A percentile compares a stretch with the other conserved stretches of the same genome.
Evolutionary conservation across 2,329 filamentous ascomycete species (phyloP).

Genomic region (Ophiostoma fasciatum): DNA sequence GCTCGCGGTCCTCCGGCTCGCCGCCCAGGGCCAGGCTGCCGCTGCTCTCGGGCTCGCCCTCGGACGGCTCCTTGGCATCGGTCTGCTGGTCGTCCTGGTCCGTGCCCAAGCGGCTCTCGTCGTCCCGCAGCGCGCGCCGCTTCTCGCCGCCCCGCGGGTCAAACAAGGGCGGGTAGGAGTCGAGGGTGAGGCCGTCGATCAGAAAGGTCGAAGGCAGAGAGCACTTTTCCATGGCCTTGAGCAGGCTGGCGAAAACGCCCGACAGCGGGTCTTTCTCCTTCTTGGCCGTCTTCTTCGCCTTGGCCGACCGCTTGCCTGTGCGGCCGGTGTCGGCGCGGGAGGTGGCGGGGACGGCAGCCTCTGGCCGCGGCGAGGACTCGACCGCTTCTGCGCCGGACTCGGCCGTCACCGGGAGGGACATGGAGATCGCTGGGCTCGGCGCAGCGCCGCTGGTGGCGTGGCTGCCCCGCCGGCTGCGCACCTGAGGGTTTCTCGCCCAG

Average conservation of each 20-base stretch:
- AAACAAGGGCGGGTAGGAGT: constrained; percentile 58
- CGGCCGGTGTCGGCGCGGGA: background rate
- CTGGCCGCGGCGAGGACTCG: constrained; percentile 19
- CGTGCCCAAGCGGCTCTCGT: constrained; percentile 37
- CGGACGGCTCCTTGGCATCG: constrained; percentile 34
- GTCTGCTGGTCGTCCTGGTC: constrained; percentile 31
- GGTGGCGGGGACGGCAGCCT: constrained; percentile 17
- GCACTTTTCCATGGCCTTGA: constrained; percentile 24
- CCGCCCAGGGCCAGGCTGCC: constrained; percentile 79
- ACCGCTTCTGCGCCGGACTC: constrained; percentile 32
- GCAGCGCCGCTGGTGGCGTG: constrained; percentile 68
- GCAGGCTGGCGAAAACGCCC: constrained; percentile 20
- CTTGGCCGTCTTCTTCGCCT: constrained; percentile 7
- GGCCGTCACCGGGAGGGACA: constrained; percentile 36
- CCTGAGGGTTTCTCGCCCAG: constrained; percentile 65
- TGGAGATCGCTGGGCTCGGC: constrained; percentile 65
- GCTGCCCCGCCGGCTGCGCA: constrained; percentile 56
- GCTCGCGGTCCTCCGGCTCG: constrained; percentile 72
- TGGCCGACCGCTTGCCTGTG: too few species aligned
- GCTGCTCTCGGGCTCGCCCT: constrained; percentile 68
- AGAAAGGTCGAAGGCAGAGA: constrained; percentile 18
- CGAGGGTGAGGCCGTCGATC: constrained; percentile 13
- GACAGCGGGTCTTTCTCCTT: constrained; percentile 9
- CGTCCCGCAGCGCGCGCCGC: constrained; percentile 61
- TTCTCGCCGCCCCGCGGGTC: constrained; percentile 71